A percentile compares a stretch with the other conserved stretches of the same genome.
Evolutionary conservation across 108 stramenopile genomes (phyloP).

Genomic region (Poteriospumella lacustris): DNA sequence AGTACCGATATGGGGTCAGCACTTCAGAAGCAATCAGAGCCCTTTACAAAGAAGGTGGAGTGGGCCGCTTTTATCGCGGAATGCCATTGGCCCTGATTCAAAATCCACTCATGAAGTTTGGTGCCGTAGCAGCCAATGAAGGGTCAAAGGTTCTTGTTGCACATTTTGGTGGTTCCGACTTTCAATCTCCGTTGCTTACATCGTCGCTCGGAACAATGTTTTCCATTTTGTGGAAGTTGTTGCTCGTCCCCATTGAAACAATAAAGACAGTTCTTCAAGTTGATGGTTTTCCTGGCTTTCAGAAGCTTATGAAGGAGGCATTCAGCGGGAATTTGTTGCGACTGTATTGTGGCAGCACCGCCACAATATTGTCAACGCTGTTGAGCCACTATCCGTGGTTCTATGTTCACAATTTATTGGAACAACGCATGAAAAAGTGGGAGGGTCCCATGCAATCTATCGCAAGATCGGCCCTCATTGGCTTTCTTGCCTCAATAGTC

Average conservation of each 20-base stretch:
- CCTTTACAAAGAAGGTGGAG: slow-evolving; percentile 48
- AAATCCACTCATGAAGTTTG: slow-evolving; percentile 49
- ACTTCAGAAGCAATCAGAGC: slow-evolving; percentile 35
- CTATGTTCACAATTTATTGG: slow-evolving; percentile 44
- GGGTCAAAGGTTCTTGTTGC: slow-evolving; percentile 37
- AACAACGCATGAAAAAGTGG: slow-evolving; percentile 26
- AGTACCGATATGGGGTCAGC: slow-evolving; percentile 48
- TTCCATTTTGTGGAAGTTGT: slow-evolving; percentile 42
- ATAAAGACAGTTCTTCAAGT: slow-evolving; percentile 52
- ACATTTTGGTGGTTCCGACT: slow-evolving; percentile 32
- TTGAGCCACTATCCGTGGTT: slow-evolving; percentile 52
- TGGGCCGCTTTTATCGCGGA: slow-evolving; percentile 44
- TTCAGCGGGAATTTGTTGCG: slow-evolving; percentile 27
- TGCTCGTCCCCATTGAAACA: slow-evolving; percentile 48
- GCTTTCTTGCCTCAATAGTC: slow-evolving; percentile 38
- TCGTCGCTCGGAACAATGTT: slow-evolving; percentile 49
- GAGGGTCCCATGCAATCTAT: slow-evolving; percentile 28
- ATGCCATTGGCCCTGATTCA: slow-evolving; percentile 48
- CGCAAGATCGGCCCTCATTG: not conserved
- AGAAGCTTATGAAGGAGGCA: not conserved
- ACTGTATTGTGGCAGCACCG: slow-evolving; percentile 45
- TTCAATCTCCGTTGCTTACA: slow-evolving; percentile 40
- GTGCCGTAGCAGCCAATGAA: slow-evolving; percentile 51
- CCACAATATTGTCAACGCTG: slow-evolving; percentile 43
- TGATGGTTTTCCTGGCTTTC: not conserved